A percentile compares a stretch with the other conserved stretches of the same genome.
phyloP scores from a whole-genome alignment of 139 green algal genomes.

The Monoraphidium neglectum region DNA sequence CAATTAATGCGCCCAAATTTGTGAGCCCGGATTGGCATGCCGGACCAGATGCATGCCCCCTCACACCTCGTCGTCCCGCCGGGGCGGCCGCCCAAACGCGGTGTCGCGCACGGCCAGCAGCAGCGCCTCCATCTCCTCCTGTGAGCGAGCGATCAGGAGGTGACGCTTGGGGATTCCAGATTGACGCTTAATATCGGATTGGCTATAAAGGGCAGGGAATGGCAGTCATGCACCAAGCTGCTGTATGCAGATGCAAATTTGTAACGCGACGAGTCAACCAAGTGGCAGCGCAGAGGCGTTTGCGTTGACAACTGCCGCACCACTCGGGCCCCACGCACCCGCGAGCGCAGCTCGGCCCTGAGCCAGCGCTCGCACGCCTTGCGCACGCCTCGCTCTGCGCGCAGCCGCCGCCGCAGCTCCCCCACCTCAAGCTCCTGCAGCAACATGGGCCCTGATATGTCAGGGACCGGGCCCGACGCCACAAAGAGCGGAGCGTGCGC shows the following conservation, averaged over 20 bases:
- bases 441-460: too few relatives aligned
- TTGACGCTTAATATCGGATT: too few relatives aligned
- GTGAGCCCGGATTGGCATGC: neutral
- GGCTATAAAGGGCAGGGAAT: too few relatives aligned
- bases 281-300: neutral
- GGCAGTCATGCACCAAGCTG: too few relatives aligned
- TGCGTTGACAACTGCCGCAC: too few relatives aligned
- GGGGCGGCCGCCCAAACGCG: neutral
- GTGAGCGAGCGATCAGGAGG: conserved; percentile 8
- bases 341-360: conserved; percentile 55
- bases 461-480: too few relatives aligned
- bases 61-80: neutral
- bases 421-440: conserved; percentile 37
- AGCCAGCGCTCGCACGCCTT: conserved; percentile 72
- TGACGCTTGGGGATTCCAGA: too few relatives aligned
- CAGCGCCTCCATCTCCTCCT: conserved; percentile 53
- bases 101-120: conserved; percentile 40
- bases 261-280: neutral
- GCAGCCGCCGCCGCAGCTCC: conserved; percentile 47
- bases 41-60: conserved; percentile 3
- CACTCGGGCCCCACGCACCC: conserved; percentile 30
- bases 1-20: neutral
- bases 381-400: conserved; percentile 49
- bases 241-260: too few relatives aligned
- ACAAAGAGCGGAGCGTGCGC: too few relatives aligned